Evolutionary conservation across 345 rosid species (phyloP).

Genomic region (thale cress (Arabidopsis thaliana)): DNA sequence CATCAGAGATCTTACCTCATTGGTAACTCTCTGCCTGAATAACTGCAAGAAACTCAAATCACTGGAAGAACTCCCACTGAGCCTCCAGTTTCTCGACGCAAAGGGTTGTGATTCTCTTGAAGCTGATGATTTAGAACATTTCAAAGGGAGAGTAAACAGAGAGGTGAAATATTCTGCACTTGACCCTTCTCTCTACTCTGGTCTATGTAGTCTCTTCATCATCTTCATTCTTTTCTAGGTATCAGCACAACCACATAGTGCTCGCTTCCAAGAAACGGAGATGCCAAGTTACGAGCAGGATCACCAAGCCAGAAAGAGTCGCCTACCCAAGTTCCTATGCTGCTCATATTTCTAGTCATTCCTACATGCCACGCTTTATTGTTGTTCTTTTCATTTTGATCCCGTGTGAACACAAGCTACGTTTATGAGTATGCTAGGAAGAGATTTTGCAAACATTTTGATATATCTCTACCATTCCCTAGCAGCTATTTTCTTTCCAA

Average conservation of each 20-base stretch:
- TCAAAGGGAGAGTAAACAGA: background rate
- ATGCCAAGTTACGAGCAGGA: background rate
- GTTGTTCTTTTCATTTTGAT: background rate
- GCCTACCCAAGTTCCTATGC: slow-evolving; percentile 9
- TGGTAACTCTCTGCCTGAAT: slow-evolving; percentile 24
- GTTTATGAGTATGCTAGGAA: background rate
- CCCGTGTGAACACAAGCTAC: background rate
- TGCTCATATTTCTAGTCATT: background rate
- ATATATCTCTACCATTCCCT: background rate
- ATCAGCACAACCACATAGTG: background rate
- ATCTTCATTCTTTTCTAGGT: background rate
- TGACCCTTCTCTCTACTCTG: background rate
- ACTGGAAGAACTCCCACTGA: background rate
- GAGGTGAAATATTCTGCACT: slow-evolving; percentile 10
- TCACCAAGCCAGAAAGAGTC: background rate
- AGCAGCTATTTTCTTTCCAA: background rate
- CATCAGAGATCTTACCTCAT: slow-evolving; percentile 16
- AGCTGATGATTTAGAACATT: background rate
- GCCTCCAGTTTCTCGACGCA: slow-evolving; percentile 27
- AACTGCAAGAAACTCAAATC: slow-evolving; percentile 33
- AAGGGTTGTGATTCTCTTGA: slow-evolving; percentile 28
- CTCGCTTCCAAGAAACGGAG: slow-evolving; percentile 7
- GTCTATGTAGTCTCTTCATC: background rate
- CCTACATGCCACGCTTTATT: background rate
- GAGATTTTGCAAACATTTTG: background rate